phyloP scores from a whole-genome alignment of 495 filamentous ascomycete species.

The Lasiosphaeria hispida region DNA sequence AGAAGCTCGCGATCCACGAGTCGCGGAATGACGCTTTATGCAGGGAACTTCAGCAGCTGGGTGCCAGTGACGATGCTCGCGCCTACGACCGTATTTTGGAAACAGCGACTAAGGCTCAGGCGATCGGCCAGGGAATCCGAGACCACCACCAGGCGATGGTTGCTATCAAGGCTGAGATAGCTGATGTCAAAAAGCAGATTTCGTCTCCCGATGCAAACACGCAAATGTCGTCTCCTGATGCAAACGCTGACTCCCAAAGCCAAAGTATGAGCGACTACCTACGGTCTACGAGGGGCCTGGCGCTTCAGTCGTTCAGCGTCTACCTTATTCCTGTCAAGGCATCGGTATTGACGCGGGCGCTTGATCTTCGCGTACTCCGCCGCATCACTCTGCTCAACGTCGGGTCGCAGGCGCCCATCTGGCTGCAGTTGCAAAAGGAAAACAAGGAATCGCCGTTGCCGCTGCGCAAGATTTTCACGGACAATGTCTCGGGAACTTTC shows the following conservation, averaged over 20 bases:
- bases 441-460: constrained; percentile 49
- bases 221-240: constrained; percentile 4
- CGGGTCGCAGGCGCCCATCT: constrained; percentile 56
- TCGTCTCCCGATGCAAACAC: background rate
- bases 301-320: constrained; percentile 51
- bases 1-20: constrained; percentile 24
- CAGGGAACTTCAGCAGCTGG: constrained; percentile 21
- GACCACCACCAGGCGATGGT: constrained; percentile 25
- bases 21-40: constrained; percentile 15
- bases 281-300: constrained; percentile 51
- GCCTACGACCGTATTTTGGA: constrained; percentile 12
- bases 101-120: constrained; percentile 15
- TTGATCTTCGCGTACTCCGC: constrained; percentile 52
- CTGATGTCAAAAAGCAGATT: constrained; percentile 19
- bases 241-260: constrained; percentile 16
- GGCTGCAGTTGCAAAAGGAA: constrained; percentile 50
- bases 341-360: constrained; percentile 46
- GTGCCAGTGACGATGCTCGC: background rate
- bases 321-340: constrained; percentile 58
- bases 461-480: constrained; percentile 57
- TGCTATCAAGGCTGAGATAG: constrained; percentile 22
- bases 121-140: constrained; percentile 18
- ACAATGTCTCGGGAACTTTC: constrained; percentile 55
- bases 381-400: constrained; percentile 60
- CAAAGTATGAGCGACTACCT: constrained; percentile 48